Evolutionary conservation across 345 rosid genomes (phyloP), one percentile per base, ranked within the genome.

Genomic region (Firmiana major): DNA sequence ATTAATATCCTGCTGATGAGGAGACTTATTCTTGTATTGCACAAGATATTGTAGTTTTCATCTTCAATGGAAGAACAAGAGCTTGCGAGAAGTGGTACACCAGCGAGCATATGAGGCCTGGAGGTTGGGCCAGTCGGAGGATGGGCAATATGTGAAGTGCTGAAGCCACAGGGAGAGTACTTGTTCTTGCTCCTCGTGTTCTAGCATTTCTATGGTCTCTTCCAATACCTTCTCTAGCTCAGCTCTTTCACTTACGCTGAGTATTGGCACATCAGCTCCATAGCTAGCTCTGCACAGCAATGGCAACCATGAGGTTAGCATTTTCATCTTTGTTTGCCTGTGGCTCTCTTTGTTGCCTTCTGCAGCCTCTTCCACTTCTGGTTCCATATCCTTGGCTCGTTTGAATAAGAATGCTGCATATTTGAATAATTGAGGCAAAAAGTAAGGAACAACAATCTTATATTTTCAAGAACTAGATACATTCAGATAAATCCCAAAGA

Each of bases 91-190:
- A 65, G 90, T 82, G 16, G 76, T 53, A 72, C 93, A 93, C 97
- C 97, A 94, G 48, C 87, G 90, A 55, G 85, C 63, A 79, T 86
- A 94, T 11, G 92, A 90, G 55, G 81, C 70, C 36, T 82, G 86
- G 71, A 93, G 97, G 58, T 94, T 91, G 65, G 98, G 98, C 98
- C 97, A 93, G 78, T 94, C 97, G 0, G 97, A 90, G 69, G 93
- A 87, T 2, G 92, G 75, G 73, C 84, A 83, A 70, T 80, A 77
- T 2, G 91, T 84, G 89, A 90, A 93, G 79, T 93, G 94, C 73
- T 88, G 95, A 53, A 94, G 93, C 98, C 98, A 94, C 31, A 93
- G 81, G 9, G 97, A 90, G 63, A 94, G 75, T 1, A 94, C 94
- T 77, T 82, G 85, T 72, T 93, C 98, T 81, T 89, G 92, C 75